phyloP scores from a whole-genome alignment of 2,329 filamentous ascomycete genomes.

The Pseudogymnoascus sp. region DNA sequence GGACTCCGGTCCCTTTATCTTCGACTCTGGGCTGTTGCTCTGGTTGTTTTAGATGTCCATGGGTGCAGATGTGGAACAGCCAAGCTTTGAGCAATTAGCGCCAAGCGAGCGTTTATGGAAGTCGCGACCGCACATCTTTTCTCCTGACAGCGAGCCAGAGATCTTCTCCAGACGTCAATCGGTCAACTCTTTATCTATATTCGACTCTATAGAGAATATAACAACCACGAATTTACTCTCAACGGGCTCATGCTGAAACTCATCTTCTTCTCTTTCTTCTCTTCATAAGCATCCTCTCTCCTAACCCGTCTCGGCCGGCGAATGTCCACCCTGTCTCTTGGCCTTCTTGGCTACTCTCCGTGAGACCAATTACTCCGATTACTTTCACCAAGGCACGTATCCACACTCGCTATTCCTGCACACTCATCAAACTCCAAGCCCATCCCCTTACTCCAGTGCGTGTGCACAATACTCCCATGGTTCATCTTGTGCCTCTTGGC shows the following conservation, averaged over 20 bases:
- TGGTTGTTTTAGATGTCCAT: not conserved
- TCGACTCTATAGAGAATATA: not conserved
- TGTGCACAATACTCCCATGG: not conserved
- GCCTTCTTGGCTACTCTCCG: slow-evolving; percentile 1
- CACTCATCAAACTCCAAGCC: not conserved
- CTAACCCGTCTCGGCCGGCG: slow-evolving; percentile 1
- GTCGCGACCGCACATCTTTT: not conserved
- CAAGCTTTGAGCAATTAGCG: slow-evolving; percentile 2
- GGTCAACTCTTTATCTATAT: not conserved
- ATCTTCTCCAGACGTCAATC: not conserved
- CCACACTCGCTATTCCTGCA: not conserved
- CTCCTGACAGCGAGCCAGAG: not conserved
- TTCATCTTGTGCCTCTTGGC: not conserved
- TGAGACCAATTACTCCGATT: not conserved
- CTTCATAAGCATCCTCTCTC: not conserved
- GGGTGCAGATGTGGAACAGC: not conserved
- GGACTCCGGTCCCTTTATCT: too few species aligned
- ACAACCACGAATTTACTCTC: not conserved
- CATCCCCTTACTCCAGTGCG: not conserved
- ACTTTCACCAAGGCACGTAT: not conserved
- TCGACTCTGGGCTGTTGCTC: not conserved
- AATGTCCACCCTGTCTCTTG: slow-evolving; percentile 1
- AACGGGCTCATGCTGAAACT: not conserved
- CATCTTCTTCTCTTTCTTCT: not conserved
- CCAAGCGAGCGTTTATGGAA: slow-evolving; percentile 9